Conservation (phyloP, 148 eudicot species). For the Camellia sinensis region DNA sequence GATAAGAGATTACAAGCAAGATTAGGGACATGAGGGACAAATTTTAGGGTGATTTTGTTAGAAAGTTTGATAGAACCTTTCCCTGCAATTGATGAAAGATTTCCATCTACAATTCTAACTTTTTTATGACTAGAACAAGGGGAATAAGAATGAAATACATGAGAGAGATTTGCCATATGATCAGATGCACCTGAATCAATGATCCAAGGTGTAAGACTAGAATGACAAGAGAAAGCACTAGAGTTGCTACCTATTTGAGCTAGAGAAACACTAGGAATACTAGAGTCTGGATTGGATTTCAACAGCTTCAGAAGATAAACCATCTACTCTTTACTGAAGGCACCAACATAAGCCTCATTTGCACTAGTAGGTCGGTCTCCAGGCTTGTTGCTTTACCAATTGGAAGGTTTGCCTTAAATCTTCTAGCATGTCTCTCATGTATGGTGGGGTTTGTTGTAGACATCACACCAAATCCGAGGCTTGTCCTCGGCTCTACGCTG, state of each 20-base stretch:
- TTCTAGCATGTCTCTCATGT: neutral
- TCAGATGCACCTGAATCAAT: no score
- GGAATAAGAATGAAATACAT: neutral
- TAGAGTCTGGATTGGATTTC: neutral
- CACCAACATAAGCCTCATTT: neutral
- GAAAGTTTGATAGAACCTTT: no score
- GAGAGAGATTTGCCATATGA: no score
- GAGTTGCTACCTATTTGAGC: conserved; percentile 1
- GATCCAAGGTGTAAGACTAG: no score
- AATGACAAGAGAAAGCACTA: neutral
- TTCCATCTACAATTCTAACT: neutral
- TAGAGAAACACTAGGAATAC: conserved; percentile 20
- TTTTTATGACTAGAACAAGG: neutral
- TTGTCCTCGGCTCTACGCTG: neutral
- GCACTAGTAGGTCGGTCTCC: neutral
- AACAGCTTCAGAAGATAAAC: conserved; percentile 8
- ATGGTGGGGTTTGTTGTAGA: no score
- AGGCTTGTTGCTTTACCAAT: neutral
- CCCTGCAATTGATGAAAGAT: no score
- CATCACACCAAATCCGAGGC: neutral
- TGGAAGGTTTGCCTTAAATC: neutral
- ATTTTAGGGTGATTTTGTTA: no score
- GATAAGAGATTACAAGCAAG: neutral
- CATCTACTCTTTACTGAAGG: conserved; percentile 9
- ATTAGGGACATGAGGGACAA: neutral